These are phyloP conservation scores for Daldinia sp. DNA, from an alignment of 2,329 filamentous ascomycete species.

Conservation along the genomic window DNA sequence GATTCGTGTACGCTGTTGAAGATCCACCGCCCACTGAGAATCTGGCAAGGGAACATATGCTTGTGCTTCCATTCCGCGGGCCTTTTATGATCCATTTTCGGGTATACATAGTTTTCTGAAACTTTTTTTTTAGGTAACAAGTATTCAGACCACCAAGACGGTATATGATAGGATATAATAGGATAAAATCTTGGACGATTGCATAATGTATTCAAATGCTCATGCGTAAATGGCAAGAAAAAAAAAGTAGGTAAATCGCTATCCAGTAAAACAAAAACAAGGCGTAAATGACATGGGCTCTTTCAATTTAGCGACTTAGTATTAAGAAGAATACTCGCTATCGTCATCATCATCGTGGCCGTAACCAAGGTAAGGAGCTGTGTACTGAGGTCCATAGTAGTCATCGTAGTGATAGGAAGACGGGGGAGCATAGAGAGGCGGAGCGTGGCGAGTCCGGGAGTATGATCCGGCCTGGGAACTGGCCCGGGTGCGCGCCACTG, in stretches of 20 bases:
- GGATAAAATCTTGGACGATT: constrained; percentile 22
- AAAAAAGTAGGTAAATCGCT: constrained; percentile 21
- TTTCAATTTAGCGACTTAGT: constrained; percentile 5
- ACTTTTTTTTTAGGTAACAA: constrained; percentile 21
- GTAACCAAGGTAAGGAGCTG: constrained; percentile 23
- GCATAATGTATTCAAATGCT: constrained; percentile 31
- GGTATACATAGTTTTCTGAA: constrained; percentile 38
- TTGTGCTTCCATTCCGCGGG: constrained; percentile 20
- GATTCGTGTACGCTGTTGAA: constrained; percentile 50
- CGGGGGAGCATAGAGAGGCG: constrained; percentile 38
- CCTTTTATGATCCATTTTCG: constrained; percentile 38
- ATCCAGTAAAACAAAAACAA: constrained; percentile 16
- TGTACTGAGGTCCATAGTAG: constrained; percentile 14
- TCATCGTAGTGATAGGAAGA: constrained; percentile 37
- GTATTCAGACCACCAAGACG: constrained; percentile 22
- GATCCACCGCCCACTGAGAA: constrained; percentile 39
- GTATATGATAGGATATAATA: constrained; percentile 30
- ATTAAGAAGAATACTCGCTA: constrained; percentile 18
- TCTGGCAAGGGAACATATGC: constrained; percentile 30
- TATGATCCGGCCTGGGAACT: constrained; percentile 65
- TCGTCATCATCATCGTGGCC: constrained; percentile 28
- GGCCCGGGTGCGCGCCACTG: constrained; percentile 60
- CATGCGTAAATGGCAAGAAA: constrained; percentile 37
- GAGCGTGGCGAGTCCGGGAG: constrained; percentile 45
- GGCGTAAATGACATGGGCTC: neutral